Evolutionary conservation across 371 early-diverging fungal genomes (phyloP).

Genomic region (Homolaphlyctis polyrhiza): DNA sequence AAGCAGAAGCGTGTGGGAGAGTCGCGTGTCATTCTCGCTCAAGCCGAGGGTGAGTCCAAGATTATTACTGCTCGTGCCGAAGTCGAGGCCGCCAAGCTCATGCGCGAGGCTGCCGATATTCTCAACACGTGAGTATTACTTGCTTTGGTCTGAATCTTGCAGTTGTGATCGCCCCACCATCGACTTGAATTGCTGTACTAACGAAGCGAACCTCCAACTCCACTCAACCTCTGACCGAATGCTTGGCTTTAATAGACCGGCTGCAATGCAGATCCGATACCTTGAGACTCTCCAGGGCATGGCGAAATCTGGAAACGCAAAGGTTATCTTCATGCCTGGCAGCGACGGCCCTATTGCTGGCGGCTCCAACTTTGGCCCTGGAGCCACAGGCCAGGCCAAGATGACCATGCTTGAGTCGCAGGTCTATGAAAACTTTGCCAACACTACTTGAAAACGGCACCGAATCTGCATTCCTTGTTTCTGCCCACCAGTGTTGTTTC

Average conservation of each 20-base stretch:
- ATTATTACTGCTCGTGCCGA: neutral
- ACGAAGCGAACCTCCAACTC: constrained; percentile 16
- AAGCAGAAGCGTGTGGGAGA: constrained; percentile 85
- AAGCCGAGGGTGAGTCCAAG: constrained; percentile 55
- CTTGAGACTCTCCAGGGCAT: constrained; percentile 78
- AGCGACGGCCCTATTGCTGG: neutral
- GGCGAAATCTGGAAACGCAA: constrained; percentile 58
- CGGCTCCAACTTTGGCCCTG: neutral
- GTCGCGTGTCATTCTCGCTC: constrained; percentile 83
- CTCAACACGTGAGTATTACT: constrained; percentile 41
- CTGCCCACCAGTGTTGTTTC: too few species aligned
- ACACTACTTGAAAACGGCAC: neutral
- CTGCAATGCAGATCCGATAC: constrained; percentile 61
- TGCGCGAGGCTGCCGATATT: constrained; percentile 76
- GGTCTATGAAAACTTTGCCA: neutral
- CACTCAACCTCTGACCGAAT: neutral
- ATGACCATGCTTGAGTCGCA: neutral
- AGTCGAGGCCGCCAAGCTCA: constrained; percentile 86
- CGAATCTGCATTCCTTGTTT: too few species aligned
- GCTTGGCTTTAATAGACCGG: constrained; percentile 59
- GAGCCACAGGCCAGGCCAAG: neutral
- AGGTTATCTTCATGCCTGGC: constrained; percentile 65
- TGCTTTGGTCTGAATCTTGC: neutral
- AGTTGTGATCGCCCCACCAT: neutral
- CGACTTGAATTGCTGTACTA: too few species aligned